These are phyloP conservation scores for Aurantiochytrium sp. DNA, from an alignment of 108 stramenopile genomes.

Conservation along the genomic window DNA sequence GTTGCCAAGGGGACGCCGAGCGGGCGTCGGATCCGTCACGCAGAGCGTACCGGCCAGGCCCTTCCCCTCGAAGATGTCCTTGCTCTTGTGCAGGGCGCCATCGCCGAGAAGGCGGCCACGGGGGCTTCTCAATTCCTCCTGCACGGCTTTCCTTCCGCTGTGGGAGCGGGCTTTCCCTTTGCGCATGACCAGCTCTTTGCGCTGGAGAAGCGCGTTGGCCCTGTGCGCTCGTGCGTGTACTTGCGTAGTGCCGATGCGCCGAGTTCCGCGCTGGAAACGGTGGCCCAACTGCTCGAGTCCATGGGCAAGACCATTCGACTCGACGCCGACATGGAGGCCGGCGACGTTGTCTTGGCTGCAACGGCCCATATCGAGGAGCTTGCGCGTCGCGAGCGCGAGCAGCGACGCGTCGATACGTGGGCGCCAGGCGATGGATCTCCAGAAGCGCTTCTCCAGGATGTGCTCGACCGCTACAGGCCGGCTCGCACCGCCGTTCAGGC, in stretches of 20 bases:
- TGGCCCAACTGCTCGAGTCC: not conserved
- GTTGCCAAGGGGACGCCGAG: not conserved
- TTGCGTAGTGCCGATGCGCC: not conserved
- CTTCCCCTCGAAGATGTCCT: not conserved
- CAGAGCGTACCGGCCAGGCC: not conserved
- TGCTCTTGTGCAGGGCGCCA: not conserved
- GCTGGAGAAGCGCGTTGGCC: slow-evolving; percentile 13
- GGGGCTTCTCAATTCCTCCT: slow-evolving; percentile 4
- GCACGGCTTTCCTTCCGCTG: slow-evolving; percentile 15
- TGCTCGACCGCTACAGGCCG: not conserved
- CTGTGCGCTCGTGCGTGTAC: not conserved
- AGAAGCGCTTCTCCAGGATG: not conserved
- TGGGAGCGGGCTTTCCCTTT: not conserved
- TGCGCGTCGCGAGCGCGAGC: not conserved
- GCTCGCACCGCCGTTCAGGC: not conserved
- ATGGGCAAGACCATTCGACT: not conserved
- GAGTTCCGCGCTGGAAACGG: not conserved
- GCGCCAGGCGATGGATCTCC: not conserved
- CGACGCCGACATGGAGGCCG: not conserved
- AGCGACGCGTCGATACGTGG: not conserved
- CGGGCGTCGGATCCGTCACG: not conserved
- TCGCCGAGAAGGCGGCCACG: not conserved
- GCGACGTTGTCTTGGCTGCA: not conserved
- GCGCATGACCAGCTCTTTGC: slow-evolving; percentile 29
- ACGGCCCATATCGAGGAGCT: not conserved